phyloP scores from a whole-genome alignment of 768 basidiomycete species.

The Chiua virens region DNA sequence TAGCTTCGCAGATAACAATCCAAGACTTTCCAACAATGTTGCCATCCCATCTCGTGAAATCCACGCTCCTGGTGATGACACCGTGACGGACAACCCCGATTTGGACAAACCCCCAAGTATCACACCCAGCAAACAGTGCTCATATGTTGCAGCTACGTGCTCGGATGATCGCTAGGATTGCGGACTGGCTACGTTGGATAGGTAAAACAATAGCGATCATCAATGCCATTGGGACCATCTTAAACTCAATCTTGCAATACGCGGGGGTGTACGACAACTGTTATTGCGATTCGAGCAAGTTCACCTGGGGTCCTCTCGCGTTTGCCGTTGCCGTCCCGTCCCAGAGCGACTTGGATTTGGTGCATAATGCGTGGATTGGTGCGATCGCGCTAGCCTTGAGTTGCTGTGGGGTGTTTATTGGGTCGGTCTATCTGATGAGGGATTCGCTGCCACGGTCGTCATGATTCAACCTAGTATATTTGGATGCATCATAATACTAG shows the following conservation, averaged over 20 bases:
- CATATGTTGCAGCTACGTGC: not conserved
- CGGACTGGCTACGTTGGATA: too few species aligned
- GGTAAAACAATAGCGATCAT: too few species aligned
- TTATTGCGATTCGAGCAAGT: too few species aligned
- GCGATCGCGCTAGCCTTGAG: constrained; percentile 32
- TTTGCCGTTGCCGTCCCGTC: constrained; percentile 30
- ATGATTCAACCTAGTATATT: too few species aligned
- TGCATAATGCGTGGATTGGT: constrained; percentile 38
- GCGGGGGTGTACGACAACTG: too few species aligned
- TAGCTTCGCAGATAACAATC: not conserved
- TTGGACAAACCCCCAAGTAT: not conserved
- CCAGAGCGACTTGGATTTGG: constrained; percentile 21
- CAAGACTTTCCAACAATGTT: not conserved
- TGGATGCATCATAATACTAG: too few species aligned
- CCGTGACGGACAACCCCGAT: too few species aligned
- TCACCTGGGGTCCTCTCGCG: constrained; percentile 8
- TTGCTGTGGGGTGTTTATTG: constrained; percentile 25
- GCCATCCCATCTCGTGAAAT: not conserved
- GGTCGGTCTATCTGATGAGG: constrained; percentile 28
- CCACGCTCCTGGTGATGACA: not conserved
- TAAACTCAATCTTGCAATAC: too few species aligned
- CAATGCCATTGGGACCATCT: too few species aligned
- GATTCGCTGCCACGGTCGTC: constrained; percentile 17
- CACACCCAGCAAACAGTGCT: not conserved
- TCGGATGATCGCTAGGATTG: not conserved